phyloP scores from a whole-genome alignment of 2,329 filamentous ascomycete genomes.

The Domatiomyces globalis region DNA sequence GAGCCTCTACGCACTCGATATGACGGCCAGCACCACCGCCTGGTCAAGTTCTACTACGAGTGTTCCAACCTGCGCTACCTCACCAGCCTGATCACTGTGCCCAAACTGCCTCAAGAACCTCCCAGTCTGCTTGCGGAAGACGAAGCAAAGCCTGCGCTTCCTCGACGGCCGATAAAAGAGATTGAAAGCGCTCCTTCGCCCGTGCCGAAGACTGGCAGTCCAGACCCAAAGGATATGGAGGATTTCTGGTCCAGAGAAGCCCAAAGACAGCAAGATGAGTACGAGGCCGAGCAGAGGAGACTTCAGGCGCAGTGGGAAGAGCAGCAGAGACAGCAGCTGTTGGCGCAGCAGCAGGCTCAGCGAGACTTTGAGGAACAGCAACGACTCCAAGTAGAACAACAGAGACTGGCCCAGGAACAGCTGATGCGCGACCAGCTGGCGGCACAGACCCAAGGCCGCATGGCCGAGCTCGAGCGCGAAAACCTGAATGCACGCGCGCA shows the following conservation, averaged over 20 bases:
- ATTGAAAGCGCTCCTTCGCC: conserved; percentile 57
- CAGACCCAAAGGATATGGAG: conserved; percentile 81
- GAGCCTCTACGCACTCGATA: conserved; percentile 79
- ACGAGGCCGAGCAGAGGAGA: conserved; percentile 82
- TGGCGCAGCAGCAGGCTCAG: conserved; percentile 72
- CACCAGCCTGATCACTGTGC: conserved; percentile 89
- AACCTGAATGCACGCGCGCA: conserved; percentile 88
- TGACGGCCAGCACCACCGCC: conserved; percentile 87
- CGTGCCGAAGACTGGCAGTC: conserved; percentile 47
- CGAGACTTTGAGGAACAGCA: conserved; percentile 96
- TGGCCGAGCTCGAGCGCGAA: conserved; percentile 88
- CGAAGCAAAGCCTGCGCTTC: conserved; percentile 67
- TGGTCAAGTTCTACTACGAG: conserved; percentile 98
- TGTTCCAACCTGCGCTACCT: conserved; percentile 95
- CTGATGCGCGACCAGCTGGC: conserved; percentile 76
- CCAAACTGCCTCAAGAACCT: conserved; percentile 86
- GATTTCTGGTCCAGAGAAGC: conserved; percentile 97
- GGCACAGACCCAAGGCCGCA: conserved; percentile 86
- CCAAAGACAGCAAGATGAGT: conserved; percentile 80
- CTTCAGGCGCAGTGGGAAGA: conserved; percentile 77
- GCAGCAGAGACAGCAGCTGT: conserved; percentile 65
- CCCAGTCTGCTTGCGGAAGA: conserved; percentile 80
- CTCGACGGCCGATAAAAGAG: conserved; percentile 57
- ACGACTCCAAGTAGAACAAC: conserved; percentile 71
- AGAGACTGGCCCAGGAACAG: conserved; percentile 79